These are phyloP conservation scores for Sporothrix pseudoabietina DNA, from an alignment of 2,329 filamentous ascomycete genomes.

Conservation along the genomic window DNA sequence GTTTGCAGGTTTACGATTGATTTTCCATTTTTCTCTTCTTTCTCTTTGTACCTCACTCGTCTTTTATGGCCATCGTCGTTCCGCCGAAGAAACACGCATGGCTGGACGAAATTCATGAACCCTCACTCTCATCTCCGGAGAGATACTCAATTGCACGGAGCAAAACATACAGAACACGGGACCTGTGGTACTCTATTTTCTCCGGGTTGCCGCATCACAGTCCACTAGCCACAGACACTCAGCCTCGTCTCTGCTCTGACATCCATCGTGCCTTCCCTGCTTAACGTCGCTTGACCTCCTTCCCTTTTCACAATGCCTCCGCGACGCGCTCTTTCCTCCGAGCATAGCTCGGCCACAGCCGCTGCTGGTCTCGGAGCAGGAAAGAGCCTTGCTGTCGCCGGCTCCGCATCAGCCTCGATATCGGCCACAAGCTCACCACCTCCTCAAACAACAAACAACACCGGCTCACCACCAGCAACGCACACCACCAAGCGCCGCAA, in stretches of 20 bases:
- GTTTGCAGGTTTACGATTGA: background rate
- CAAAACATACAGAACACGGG: background rate
- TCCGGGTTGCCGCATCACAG: background rate
- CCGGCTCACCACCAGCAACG: background rate
- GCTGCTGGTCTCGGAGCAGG: background rate
- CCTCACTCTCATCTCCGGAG: background rate
- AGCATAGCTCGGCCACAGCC: background rate
- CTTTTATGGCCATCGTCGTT: background rate
- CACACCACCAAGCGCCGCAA: constrained; percentile 32
- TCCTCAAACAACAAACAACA: background rate
- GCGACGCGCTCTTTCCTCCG: constrained; percentile 14
- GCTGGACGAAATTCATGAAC: background rate
- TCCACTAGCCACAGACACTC: background rate
- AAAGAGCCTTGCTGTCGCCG: background rate
- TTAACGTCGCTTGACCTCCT: background rate
- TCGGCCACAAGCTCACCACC: background rate
- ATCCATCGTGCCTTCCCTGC: background rate
- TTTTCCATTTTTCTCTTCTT: background rate
- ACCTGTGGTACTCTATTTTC: background rate
- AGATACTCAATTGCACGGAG: background rate
- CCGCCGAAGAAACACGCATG: constrained; percentile 19
- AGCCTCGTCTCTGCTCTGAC: background rate
- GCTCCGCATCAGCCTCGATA: background rate
- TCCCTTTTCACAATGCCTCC: constrained; percentile 5
- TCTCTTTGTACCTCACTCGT: background rate